A percentile compares a stretch with the other conserved stretches of the same genome.
These are phyloP conservation scores for Shiraia sp. DNA, from an alignment of 2,329 filamentous ascomycete genomes.

Conservation along the genomic window DNA sequence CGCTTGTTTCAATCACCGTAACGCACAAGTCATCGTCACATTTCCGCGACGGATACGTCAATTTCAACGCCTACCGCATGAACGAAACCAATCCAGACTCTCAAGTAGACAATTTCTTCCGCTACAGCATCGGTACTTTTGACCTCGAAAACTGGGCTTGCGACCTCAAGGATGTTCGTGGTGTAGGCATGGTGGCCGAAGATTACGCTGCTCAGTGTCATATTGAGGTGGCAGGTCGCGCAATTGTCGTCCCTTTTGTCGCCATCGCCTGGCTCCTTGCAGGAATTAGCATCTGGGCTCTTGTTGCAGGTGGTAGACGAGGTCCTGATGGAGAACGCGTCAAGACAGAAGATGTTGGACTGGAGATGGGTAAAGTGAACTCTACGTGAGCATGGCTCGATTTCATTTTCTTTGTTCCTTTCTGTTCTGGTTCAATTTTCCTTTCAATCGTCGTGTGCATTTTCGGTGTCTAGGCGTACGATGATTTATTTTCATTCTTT, in stretches of 20 bases:
- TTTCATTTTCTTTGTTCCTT: neutral
- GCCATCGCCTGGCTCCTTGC: constrained; percentile 23
- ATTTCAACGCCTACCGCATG: constrained; percentile 21
- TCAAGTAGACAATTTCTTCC: constrained; percentile 14
- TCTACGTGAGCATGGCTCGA: constrained; percentile 6
- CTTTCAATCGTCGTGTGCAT: too few species aligned
- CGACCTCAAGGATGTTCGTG: constrained; percentile 26
- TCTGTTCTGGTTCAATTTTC: neutral
- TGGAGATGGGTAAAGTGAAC: constrained; percentile 37
- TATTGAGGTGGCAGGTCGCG: constrained; percentile 33
- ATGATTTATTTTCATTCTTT: too few species aligned
- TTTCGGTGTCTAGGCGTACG: too few species aligned
- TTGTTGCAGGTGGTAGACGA: constrained; percentile 24
- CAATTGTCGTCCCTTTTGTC: constrained; percentile 36
- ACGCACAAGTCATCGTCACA: constrained; percentile 36
- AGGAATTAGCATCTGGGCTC: constrained; percentile 23
- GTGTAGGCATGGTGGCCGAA: constrained; percentile 27
- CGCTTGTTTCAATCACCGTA: constrained; percentile 34
- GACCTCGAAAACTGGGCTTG: constrained; percentile 44
- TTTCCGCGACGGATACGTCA: constrained; percentile 32
- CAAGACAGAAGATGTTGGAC: constrained; percentile 31
- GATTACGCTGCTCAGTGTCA: constrained; percentile 36
- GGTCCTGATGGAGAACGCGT: constrained; percentile 24
- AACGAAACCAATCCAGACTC: constrained; percentile 9
- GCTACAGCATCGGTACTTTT: constrained; percentile 40